Percentiles rank a stretch among this genome's conserved stretches.
phyloP scores from a whole-genome alignment of 2,329 filamentous ascomycete species.

The Aspergillus bombycis region DNA sequence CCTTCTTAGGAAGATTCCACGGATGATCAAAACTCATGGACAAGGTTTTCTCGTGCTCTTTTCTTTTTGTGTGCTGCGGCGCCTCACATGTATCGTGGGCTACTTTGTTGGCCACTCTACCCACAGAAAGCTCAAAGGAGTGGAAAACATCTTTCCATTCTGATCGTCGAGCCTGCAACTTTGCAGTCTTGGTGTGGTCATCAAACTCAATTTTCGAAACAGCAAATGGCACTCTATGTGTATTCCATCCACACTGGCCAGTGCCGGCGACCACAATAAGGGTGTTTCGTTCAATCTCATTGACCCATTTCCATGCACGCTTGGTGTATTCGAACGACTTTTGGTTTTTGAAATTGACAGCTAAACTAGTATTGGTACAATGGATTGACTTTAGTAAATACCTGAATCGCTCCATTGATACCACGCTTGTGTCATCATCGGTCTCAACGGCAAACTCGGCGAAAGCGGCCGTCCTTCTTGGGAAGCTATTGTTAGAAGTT shows the following conservation, averaged over 20 bases:
- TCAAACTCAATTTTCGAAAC: constrained; percentile 23
- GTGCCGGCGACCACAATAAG: constrained; percentile 26
- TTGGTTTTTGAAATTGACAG: constrained; percentile 18
- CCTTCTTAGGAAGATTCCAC: constrained; percentile 14
- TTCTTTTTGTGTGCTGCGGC: background rate
- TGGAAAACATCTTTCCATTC: constrained; percentile 23
- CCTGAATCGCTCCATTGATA: constrained; percentile 23
- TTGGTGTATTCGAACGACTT: constrained; percentile 18
- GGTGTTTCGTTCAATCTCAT: constrained; percentile 18
- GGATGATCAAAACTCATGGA: constrained; percentile 21
- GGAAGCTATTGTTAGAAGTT: constrained; percentile 11
- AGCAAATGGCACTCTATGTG: constrained; percentile 23
- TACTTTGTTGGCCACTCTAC: constrained; percentile 4
- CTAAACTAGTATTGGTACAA: constrained; percentile 22
- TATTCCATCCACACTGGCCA: constrained; percentile 28
- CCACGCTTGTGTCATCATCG: constrained; percentile 20
- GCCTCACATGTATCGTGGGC: background rate
- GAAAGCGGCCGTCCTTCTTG: constrained; percentile 20
- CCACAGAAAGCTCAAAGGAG: constrained; percentile 26
- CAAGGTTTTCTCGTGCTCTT: constrained; percentile 16
- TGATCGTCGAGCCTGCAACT: constrained; percentile 19
- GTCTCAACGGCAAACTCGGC: constrained; percentile 23
- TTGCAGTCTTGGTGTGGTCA: constrained; percentile 17
- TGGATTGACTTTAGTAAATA: constrained; percentile 18
- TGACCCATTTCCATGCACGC: constrained; percentile 26